Percentiles rank a stretch among this genome's conserved stretches.
Conservation (phyloP, 768 basidiomycete species). For the Lactarius hatsudake region DNA sequence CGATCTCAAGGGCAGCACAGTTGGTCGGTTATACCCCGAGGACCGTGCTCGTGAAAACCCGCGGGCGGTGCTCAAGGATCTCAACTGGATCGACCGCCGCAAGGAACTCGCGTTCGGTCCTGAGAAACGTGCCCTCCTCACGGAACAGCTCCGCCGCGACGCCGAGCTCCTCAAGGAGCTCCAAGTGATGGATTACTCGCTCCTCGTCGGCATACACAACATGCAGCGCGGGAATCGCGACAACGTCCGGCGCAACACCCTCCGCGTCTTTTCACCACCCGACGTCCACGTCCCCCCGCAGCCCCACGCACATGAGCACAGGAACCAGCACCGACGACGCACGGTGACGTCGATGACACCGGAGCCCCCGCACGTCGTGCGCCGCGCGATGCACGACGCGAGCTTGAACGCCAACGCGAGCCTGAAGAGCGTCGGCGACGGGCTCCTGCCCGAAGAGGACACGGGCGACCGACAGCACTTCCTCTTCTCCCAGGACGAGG, state of each 20-base stretch:
- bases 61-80: slow-evolving; percentile 87
- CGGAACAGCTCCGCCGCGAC: slow-evolving; percentile 89
- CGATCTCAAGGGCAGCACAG: slow-evolving; percentile 93
- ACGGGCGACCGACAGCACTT: slow-evolving; percentile 68
- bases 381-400: slow-evolving; percentile 79
- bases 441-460: slow-evolving; percentile 62
- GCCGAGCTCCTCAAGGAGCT: slow-evolving; percentile 78
- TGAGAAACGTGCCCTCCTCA: slow-evolving; percentile 86
- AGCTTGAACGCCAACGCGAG: slow-evolving; percentile 52
- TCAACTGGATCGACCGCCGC: slow-evolving; percentile 89
- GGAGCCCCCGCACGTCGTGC: slow-evolving; percentile 79
- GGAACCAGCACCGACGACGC: slow-evolving; percentile 6
- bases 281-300: slow-evolving; percentile 50
- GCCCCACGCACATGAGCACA: slow-evolving; percentile 50
- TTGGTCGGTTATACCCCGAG: slow-evolving; percentile 85
- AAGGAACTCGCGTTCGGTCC: slow-evolving; percentile 88
- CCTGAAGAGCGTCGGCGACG: slow-evolving; percentile 33
- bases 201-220: slow-evolving; percentile 92
- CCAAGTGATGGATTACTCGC: slow-evolving; percentile 94
- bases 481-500: slow-evolving; percentile 96
- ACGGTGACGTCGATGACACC: slow-evolving; percentile 38
- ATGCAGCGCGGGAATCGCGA: slow-evolving; percentile 89
- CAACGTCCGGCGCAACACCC: slow-evolving; percentile 84
- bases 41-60: slow-evolving; percentile 76
- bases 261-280: slow-evolving; percentile 89